Evolutionary conservation across 257 asterid genomes (phyloP).

Genomic region (Solanum lycopersicoides): DNA sequence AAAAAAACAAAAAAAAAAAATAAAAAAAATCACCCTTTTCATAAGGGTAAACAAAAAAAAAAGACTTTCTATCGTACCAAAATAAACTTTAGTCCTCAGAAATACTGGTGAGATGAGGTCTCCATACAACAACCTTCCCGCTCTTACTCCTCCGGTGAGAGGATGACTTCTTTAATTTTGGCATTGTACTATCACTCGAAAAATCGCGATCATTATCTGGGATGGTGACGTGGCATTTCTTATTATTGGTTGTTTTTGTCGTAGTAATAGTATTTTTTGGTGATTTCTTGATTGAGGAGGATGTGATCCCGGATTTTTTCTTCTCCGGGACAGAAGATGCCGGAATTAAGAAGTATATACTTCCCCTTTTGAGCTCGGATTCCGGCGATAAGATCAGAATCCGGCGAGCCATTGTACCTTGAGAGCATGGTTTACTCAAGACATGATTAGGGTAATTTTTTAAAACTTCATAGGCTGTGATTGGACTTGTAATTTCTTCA

Average conservation of each 20-base stretch:
- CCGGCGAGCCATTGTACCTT: conserved; percentile 39
- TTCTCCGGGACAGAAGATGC: conserved; percentile 46
- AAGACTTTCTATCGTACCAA: neutral
- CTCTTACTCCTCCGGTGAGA: conserved; percentile 29
- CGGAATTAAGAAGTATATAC: conserved; percentile 88
- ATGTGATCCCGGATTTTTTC: conserved; percentile 24
- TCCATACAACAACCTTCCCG: conserved; percentile 43
- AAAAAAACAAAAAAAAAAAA: neutral
- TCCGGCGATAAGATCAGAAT: conserved; percentile 60
- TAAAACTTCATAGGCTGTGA: conserved; percentile 64
- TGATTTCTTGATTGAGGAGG: conserved; percentile 9
- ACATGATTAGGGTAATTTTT: conserved; percentile 65
- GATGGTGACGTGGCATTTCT: neutral
- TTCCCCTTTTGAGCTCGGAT: conserved; percentile 86
- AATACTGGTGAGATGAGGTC: conserved; percentile 58
- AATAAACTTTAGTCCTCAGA: conserved; percentile 22
- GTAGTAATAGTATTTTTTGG: neutral
- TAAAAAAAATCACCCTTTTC: conserved; percentile 21
- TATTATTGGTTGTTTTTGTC: conserved; percentile 8
- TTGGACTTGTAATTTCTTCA: conserved; percentile 63
- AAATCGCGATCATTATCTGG: neutral
- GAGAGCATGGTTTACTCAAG: conserved; percentile 53
- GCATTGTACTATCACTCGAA: neutral
- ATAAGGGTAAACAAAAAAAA: neutral
- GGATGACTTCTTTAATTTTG: conserved; percentile 14